Evolutionary conservation across 306 rosid species (phyloP).

Genomic region (Psophocarpus tetragonolobus): DNA sequence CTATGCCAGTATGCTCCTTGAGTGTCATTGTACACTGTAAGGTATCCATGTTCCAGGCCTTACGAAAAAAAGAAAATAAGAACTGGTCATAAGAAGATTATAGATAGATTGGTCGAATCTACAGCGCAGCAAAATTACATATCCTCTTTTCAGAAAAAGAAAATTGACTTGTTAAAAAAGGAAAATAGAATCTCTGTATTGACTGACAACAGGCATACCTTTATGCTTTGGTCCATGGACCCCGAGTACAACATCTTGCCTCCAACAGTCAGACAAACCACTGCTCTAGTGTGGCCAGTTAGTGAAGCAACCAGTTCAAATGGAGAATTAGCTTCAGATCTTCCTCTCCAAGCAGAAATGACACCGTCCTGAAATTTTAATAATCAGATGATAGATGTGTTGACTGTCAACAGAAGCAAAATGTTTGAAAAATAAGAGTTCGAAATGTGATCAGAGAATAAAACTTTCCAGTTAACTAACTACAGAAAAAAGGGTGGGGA

Average conservation of each 20-base stretch:
- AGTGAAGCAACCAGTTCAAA: constrained; percentile 33
- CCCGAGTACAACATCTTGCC: constrained; percentile 40
- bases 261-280: constrained; percentile 36
- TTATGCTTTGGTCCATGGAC: constrained; percentile 46
- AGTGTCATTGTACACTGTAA: too few relatives aligned
- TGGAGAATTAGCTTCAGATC: constrained; percentile 4
- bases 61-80: too few relatives aligned
- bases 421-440: too few relatives aligned
- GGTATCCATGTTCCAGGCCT: too few relatives aligned
- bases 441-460: too few relatives aligned
- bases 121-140: too few relatives aligned
- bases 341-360: constrained; percentile 43
- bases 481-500: background rate
- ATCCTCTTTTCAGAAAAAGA: background rate
- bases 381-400: background rate
- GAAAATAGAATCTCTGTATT: too few relatives aligned
- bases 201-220: constrained; percentile 15
- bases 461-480: background rate
- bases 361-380: constrained; percentile 36
- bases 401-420: too few relatives aligned
- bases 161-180: background rate
- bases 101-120: too few relatives aligned
- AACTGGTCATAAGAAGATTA: too few relatives aligned
- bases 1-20: too few relatives aligned
- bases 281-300: constrained; percentile 38